Evolutionary conservation across 2,329 filamentous ascomycete genomes (phyloP).

Genomic region (Neofusicoccum kwambonambiense): DNA sequence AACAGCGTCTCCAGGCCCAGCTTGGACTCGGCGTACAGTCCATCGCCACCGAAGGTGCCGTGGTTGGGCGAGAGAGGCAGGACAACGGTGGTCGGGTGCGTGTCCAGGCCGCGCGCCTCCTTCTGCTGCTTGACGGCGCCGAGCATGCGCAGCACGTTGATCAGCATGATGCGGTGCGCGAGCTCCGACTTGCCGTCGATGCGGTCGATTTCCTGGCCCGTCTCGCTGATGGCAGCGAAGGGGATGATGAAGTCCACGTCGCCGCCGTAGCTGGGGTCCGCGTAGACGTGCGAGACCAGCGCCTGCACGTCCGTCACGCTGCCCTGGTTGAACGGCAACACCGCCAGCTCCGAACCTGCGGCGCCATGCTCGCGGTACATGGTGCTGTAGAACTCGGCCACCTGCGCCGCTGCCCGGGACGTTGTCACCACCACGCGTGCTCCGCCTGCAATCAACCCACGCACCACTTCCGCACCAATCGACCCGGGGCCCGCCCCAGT

Average conservation of each 20-base stretch:
- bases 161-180: no score
- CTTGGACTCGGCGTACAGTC: constrained; percentile 48
- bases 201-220: no score
- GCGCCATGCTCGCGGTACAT: constrained; percentile 36
- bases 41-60: constrained; percentile 45
- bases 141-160: no score
- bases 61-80: constrained; percentile 48
- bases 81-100: constrained; percentile 33
- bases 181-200: no score
- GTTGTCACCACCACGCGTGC: constrained; percentile 44
- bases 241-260: no score
- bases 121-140: no score
- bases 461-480: constrained; percentile 36
- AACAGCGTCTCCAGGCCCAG: constrained; percentile 39
- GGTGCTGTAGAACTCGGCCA: constrained; percentile 34
- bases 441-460: constrained; percentile 34
- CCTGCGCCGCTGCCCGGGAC: constrained; percentile 31
- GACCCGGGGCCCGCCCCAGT: constrained; percentile 40
- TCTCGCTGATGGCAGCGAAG: no score
- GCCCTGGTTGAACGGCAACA: constrained; percentile 43
- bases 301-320: constrained; percentile 41
- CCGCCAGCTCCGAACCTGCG: constrained; percentile 33
- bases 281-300: constrained; percentile 41
- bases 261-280: constrained; percentile 22
- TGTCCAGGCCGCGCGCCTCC: background rate